Evolutionary conservation across 1,284 basidiomycete genomes (phyloP).

Genomic region (Malassezia psittaci): DNA sequence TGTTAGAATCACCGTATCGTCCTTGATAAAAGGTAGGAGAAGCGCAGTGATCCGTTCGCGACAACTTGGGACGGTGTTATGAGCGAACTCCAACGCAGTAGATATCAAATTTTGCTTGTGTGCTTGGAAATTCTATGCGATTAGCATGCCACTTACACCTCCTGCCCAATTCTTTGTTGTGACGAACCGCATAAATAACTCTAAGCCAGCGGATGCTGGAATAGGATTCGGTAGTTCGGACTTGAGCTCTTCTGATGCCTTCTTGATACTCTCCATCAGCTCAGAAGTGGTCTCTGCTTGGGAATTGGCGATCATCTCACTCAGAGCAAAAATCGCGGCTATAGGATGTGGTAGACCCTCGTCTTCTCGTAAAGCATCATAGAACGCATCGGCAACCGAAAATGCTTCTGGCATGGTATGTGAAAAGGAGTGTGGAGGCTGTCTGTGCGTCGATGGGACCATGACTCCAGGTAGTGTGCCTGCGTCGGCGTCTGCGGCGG

Average conservation of each 20-base stretch:
- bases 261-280: constrained; percentile 68
- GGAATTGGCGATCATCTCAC: constrained; percentile 64
- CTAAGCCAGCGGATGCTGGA: constrained; percentile 75
- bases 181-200: constrained; percentile 78
- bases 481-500: constrained; percentile 14
- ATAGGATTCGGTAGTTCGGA: constrained; percentile 64
- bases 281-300: constrained; percentile 83
- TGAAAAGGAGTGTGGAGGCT: constrained; percentile 1
- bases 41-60: constrained; percentile 79
- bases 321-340: constrained; percentile 71
- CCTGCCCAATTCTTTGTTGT: constrained; percentile 73
- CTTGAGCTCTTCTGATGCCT: constrained; percentile 62
- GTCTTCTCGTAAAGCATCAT: constrained; percentile 27
- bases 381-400: constrained; percentile 34
- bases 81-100: constrained; percentile 66
- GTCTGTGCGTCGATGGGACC: background rate
- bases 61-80: constrained; percentile 53
- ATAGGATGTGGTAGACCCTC: constrained; percentile 68
- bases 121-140: constrained; percentile 59
- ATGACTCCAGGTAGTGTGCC: background rate
- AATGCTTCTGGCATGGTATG: constrained; percentile 17
- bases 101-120: constrained; percentile 69
- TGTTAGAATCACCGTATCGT: constrained; percentile 79
- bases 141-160: constrained; percentile 53
- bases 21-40: constrained; percentile 83